phyloP scores from a whole-genome alignment of 2,329 filamentous ascomycete species.

The Kalaharituber pfeilii region DNA sequence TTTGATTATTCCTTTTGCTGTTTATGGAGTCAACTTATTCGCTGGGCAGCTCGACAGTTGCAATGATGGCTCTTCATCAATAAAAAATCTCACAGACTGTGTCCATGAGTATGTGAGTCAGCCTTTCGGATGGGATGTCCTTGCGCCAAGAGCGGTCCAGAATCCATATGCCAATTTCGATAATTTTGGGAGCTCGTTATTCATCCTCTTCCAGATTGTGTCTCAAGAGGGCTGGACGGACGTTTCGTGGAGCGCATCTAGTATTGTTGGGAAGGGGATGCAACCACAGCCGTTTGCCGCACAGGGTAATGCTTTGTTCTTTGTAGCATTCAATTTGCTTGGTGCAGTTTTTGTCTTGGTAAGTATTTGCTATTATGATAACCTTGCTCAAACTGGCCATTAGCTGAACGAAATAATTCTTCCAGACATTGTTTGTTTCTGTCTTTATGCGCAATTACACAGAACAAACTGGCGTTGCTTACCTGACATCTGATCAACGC shows the following conservation, averaged over 20 bases:
- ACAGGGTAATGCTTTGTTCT: conserved; percentile 81
- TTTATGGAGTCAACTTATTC: conserved; percentile 89
- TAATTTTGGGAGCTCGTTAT: conserved; percentile 80
- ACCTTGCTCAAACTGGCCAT: no score
- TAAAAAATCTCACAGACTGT: conserved; percentile 51
- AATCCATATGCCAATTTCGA: conserved; percentile 89
- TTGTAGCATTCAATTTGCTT: conserved; percentile 88
- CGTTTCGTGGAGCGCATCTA: conserved; percentile 70
- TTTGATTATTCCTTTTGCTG: conserved; percentile 85
- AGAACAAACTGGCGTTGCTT: conserved; percentile 93
- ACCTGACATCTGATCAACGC: conserved; percentile 83
- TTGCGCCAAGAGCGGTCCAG: conserved; percentile 61
- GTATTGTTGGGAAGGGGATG: conserved; percentile 53
- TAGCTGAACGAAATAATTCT: no score
- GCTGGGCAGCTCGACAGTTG: conserved; percentile 62
- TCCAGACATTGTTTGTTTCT: conserved; percentile 73
- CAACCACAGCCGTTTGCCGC: conserved; percentile 55
- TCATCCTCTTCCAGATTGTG: conserved; percentile 96
- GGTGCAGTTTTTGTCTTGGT: conserved; percentile 81
- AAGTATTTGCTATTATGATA: no score
- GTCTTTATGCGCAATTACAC: conserved; percentile 99
- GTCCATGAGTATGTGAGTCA: conserved; percentile 63
- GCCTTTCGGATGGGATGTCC: conserved; percentile 68
- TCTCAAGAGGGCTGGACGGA: conserved; percentile 97
- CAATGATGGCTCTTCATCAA: conserved; percentile 49